A percentile compares a stretch with the other conserved stretches of the same genome.
These are phyloP conservation scores for Hansenula anomala DNA, from an alignment of 1,139 yeast genomes.

Conservation along the genomic window DNA sequence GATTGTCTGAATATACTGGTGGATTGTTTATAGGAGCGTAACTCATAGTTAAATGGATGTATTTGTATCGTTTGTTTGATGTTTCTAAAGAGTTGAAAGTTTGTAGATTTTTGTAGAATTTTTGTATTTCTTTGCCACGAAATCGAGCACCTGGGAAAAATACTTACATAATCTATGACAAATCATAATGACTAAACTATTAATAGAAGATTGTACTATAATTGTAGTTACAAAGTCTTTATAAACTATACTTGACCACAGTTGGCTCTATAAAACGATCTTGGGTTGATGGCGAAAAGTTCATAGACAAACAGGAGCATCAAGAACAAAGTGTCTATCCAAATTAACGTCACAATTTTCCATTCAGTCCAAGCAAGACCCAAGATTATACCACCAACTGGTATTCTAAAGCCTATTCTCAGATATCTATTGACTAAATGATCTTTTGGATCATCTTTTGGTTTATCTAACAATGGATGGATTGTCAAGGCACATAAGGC, in stretches of 20 bases:
- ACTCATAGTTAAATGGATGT: slow-evolving; percentile 10
- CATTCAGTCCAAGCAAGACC: slow-evolving; percentile 15
- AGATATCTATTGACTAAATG: slow-evolving; percentile 10
- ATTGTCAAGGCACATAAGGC: slow-evolving; percentile 10
- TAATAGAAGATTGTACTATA: no score
- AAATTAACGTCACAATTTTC: slow-evolving; percentile 13
- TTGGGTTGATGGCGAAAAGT: slow-evolving; percentile 14
- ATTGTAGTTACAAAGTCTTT: no score
- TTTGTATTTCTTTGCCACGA: no score
- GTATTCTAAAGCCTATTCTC: slow-evolving; percentile 18
- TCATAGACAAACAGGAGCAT: slow-evolving; percentile 12
- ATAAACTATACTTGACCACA: neutral
- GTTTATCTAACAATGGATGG: slow-evolving; percentile 14
- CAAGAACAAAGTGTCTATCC: slow-evolving; percentile 17
- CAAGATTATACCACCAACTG: slow-evolving; percentile 14
- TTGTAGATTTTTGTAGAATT: no score
- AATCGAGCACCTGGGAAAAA: no score
- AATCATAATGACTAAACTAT: no score
- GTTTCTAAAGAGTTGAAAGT: no score
- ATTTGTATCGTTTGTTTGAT: neutral
- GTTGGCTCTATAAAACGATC: slow-evolving; percentile 1
- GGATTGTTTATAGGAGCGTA: slow-evolving; percentile 17
- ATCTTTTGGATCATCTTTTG: slow-evolving; percentile 8
- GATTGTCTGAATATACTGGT: slow-evolving; percentile 13
- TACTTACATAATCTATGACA: no score